Conservation (phyloP, 169 alveolate genomes). For the Eimeria zaria region DNA sequence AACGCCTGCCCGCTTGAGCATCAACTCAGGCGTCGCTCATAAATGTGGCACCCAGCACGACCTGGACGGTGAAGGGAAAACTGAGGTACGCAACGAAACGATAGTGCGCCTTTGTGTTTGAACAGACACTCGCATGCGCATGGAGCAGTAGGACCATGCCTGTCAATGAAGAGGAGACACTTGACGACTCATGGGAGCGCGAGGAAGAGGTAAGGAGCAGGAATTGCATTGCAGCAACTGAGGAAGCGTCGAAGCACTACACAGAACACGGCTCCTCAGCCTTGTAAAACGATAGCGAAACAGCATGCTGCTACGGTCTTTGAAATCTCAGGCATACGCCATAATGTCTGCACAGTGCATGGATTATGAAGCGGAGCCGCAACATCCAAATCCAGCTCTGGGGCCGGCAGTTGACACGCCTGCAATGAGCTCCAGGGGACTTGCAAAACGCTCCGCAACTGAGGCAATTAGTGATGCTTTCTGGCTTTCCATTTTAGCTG, state of each 20-base stretch:
- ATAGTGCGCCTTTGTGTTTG: not conserved
- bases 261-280: not conserved
- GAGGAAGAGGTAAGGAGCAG: slow-evolving; percentile 39
- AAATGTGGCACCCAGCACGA: not conserved
- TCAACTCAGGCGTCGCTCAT: not conserved
- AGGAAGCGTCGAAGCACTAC: not conserved
- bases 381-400: not conserved
- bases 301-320: not conserved
- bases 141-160: slow-evolving; percentile 41
- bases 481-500: slow-evolving; percentile 72
- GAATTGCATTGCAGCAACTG: not conserved
- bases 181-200: slow-evolving; percentile 69
- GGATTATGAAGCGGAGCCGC: slow-evolving; percentile 33
- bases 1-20: not conserved
- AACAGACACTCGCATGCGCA: slow-evolving; percentile 51
- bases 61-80: not conserved
- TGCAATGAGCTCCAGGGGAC: slow-evolving; percentile 33
- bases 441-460: slow-evolving; percentile 25
- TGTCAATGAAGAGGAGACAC: slow-evolving; percentile 36
- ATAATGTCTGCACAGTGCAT: slow-evolving; percentile 77
- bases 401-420: not conserved
- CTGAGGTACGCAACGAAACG: not conserved
- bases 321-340: slow-evolving; percentile 43
- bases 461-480: slow-evolving; percentile 19
- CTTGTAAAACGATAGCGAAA: not conserved